Evolutionary conservation across 2,329 filamentous ascomycete species (phyloP), one percentile per base, ranked within the genome.

Genomic region (Pseudopithomyces maydicus): DNA sequence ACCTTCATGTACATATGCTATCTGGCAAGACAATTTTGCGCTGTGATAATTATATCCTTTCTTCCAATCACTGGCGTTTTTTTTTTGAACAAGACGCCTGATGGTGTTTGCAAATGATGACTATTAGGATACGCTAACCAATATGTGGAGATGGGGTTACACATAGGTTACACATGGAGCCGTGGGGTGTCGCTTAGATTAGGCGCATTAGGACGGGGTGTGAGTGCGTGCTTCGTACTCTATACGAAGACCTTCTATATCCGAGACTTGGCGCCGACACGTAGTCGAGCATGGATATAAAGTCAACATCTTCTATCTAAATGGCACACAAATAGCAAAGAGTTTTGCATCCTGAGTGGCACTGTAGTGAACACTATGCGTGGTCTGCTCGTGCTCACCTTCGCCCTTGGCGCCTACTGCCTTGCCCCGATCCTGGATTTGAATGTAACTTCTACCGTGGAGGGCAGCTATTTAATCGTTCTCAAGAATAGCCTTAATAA

Each of bases 401-500:
- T 39, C 20, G 20, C 20, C n/a, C 23, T n/a, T 10, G 19, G 26
- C 26, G 20, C 33, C 36, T 14, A 41, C 19, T 39, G 33, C 33
- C 35, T 50, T 26, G 47, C 47, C 20, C 17, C 47, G 19, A 41
- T 50, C n/a, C 10, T 19, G 2, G 2, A 15, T 3, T 23, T 17
- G 10, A 20, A 41, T 20, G 17, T 29, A 15, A 23, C 47, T 17
- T 17, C 19, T 12, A 41, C 15, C 5, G 35, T 36, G 12, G 15
- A 39, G 47, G 47, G 26, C 33, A 50, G 20, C 19, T 50, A 50
- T 41, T 33, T 98, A 76, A 84, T 98, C 81, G 92, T 96, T 78
- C 97, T 98, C 86, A 97, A 98, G 88, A 90, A 96, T 78, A 91
- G 97, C 76, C 90, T 97, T 63, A 85, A 86, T 68, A 82, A 88